phyloP scores from a whole-genome alignment of 148 eudicot species.

The Cornus suecica region DNA sequence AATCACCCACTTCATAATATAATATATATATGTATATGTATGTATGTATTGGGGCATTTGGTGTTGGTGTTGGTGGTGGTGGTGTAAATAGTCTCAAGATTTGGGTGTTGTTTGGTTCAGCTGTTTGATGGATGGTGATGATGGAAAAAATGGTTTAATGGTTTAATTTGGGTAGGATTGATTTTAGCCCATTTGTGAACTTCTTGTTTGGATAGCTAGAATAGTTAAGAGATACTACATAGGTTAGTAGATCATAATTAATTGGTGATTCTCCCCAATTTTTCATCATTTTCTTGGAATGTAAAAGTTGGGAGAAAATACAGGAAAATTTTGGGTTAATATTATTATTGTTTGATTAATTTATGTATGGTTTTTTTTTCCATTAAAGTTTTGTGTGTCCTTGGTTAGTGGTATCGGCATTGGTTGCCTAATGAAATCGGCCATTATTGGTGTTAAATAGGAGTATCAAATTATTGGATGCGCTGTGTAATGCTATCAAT shows the following conservation, averaged over 20 bases:
- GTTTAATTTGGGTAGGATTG: neutral
- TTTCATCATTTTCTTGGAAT: neutral
- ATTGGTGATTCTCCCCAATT: neutral
- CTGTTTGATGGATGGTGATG: neutral
- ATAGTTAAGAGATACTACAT: neutral
- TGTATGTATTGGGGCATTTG: too few relatives aligned
- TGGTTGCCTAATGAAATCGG: too few relatives aligned
- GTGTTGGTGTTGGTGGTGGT: neutral
- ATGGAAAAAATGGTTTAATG: neutral
- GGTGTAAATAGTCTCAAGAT: neutral
- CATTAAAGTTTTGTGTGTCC: constrained; percentile 11
- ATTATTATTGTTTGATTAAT: neutral
- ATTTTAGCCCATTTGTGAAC: too few relatives aligned
- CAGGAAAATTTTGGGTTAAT: neutral
- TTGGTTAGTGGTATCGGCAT: too few relatives aligned
- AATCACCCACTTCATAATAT: constrained; percentile 25
- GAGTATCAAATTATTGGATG: too few relatives aligned
- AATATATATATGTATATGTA: too few relatives aligned
- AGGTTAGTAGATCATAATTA: neutral
- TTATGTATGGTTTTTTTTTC: too few relatives aligned
- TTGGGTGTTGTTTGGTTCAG: neutral
- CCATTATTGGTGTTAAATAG: too few relatives aligned
- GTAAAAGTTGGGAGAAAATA: neutral
- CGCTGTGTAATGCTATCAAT: too few relatives aligned
- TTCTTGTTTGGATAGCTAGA: neutral